Base-by-base conservation (phyloP, 495 filamentous ascomycete genomes). In the Talaromyces liani region DNA sequence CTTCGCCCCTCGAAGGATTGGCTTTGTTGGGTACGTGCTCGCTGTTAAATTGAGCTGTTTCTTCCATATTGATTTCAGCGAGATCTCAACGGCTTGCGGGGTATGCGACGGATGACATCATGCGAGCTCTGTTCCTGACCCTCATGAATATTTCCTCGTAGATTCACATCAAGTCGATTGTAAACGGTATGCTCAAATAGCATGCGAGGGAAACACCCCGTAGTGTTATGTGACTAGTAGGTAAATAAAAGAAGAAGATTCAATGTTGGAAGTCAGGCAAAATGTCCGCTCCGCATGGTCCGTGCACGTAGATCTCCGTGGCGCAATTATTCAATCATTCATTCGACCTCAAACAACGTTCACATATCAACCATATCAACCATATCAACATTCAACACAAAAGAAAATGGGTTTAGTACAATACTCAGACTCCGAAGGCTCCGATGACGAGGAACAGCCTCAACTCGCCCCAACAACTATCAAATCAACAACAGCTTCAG, bases 401-500 rank as follows among this genome's bases (percentile, higher is more conserved):
- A 67, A 45, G 6, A 63, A 4, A 51, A 95, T 94, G 91, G 85
- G 77, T 29, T 77, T 94, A 31, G 90, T 94, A 60, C 84, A 88
- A 63, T 94, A 95, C 69, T 91, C 91, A 34, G 92, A 94, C 67
- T 95, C 91, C 0, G 92, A 96, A 66, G 85, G 77, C 39, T 89
- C 89, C 14, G 91, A 93, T 49, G 67, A 73, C n/a, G 82, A 88
- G 64, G 49, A 76, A 27, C 61, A 70, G 66, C 20, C 53, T 1
- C 49, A 55, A 27, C 0, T 27, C 27, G 34, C 31, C 5, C 58
- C 63, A 12, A 63, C 71, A 14, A 65, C 36, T 47, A 27, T 27
- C 31, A 59, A 34, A 58, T 16, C 36, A 58, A 67, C 68, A 25
- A 54, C 70, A 27, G 60, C 67, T 14, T 51, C 77, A 62, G 68